phyloP scores from a whole-genome alignment of 805 yeast genomes.

The Millerago galiae region DNA sequence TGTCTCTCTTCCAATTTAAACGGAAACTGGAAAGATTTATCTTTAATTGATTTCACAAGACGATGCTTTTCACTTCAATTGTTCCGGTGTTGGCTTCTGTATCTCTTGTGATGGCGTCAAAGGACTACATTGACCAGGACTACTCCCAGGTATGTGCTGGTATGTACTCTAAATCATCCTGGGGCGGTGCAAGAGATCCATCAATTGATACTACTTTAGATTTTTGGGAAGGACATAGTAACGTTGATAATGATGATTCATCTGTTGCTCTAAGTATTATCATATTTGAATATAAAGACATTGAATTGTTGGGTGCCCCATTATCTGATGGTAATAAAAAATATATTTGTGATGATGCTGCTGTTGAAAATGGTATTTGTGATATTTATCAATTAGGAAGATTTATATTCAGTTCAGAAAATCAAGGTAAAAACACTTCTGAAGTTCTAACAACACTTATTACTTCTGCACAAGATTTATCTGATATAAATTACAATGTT shows the following conservation, averaged over 20 bases:
- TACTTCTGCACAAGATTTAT: constrained; percentile 51
- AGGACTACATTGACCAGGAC: constrained; percentile 41
- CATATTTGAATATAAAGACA: constrained; percentile 79
- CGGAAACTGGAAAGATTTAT: neutral
- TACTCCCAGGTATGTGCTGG: constrained; percentile 79
- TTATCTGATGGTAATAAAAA: constrained; percentile 38
- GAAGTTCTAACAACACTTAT: constrained; percentile 53
- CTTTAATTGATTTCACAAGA: neutral
- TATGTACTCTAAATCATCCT: constrained; percentile 78
- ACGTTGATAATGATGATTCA: constrained; percentile 23
- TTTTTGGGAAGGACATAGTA: constrained; percentile 16
- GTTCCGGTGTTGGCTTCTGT: neutral
- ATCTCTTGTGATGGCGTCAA: constrained; percentile 25
- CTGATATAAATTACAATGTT: constrained; percentile 57
- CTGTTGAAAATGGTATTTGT: constrained; percentile 57
- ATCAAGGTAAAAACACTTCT: constrained; percentile 38
- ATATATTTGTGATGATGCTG: constrained; percentile 70
- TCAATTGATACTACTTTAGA: constrained; percentile 44
- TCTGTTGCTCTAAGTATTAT: constrained; percentile 53
- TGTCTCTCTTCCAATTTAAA: too few relatives aligned
- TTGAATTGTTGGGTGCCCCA: constrained; percentile 55
- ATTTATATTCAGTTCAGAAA: constrained; percentile 48
- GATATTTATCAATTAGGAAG: constrained; percentile 44
- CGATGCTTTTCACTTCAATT: constrained; percentile 3
- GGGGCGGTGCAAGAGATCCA: constrained; percentile 77